Evolutionary conservation across 2,329 filamentous ascomycete species (phyloP).

Genomic region (Colletotrichum orchidophilum): DNA sequence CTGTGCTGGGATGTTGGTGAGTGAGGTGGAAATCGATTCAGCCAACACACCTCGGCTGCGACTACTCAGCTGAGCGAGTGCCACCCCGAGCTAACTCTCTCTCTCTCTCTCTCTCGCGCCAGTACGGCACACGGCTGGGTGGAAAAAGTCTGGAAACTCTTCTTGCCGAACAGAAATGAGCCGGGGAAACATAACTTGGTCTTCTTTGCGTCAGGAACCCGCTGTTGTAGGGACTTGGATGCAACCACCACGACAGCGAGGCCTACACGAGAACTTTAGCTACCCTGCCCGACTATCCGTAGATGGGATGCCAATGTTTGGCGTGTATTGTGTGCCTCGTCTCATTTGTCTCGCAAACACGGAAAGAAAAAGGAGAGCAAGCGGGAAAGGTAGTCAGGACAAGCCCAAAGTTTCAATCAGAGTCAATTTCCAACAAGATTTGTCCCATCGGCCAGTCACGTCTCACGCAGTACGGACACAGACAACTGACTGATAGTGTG

Average conservation of each 20-base stretch:
- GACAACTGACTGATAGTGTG: background rate
- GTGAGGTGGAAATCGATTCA: background rate
- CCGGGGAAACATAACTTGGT: background rate
- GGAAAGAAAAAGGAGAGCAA: background rate
- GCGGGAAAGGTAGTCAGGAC: background rate
- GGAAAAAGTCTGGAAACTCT: background rate
- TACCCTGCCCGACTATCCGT: background rate
- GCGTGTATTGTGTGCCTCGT: background rate
- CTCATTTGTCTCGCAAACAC: background rate
- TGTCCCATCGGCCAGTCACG: background rate
- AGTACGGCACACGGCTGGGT: background rate
- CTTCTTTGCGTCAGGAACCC: background rate
- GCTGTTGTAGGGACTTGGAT: background rate
- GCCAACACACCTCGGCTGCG: background rate
- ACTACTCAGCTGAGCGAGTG: background rate
- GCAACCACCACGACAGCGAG: background rate
- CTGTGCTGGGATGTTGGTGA: background rate
- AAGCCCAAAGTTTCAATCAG: background rate
- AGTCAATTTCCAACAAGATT: background rate
- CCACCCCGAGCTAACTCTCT: background rate
- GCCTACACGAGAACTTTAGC: background rate
- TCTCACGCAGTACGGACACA: background rate
- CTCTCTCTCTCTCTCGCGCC: no score
- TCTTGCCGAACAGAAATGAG: background rate
- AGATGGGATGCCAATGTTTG: constrained; percentile 3